Evolutionary conservation across 805 yeast species (phyloP).

Genomic region (Zygoascus biomembranicola): DNA sequence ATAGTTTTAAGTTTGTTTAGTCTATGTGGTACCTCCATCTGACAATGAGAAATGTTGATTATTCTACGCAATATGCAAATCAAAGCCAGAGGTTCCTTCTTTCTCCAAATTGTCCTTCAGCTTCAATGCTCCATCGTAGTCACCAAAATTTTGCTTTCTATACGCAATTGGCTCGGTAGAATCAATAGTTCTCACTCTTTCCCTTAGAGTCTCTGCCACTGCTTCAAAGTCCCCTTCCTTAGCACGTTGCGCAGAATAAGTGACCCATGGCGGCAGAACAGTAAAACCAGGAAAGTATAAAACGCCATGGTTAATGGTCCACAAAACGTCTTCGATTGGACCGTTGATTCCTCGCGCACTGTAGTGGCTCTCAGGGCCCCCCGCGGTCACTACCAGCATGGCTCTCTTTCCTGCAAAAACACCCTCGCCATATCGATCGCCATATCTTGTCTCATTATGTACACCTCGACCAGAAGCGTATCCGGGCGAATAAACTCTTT

Average conservation of each 20-base stretch:
- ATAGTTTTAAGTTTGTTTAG: no score
- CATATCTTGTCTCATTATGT: background rate
- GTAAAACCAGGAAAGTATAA: background rate
- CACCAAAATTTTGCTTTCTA: background rate
- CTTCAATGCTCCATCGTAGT: background rate
- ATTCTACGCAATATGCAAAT: background rate
- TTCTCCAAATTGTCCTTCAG: background rate
- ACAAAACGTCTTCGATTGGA: background rate
- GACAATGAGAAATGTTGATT: no score
- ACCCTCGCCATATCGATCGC: constrained; percentile 1
- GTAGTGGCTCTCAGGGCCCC: background rate
- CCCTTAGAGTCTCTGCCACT: background rate
- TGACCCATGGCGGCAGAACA: constrained; percentile 1
- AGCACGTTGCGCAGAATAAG: background rate
- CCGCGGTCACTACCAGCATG: background rate
- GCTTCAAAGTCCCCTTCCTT: background rate
- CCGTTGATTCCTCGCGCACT: background rate
- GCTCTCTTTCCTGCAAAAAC: background rate
- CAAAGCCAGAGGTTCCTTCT: background rate
- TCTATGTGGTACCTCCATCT: no score
- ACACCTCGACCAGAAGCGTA: background rate
- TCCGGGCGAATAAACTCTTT: background rate
- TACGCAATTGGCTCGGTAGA: background rate
- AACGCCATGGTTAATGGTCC: background rate
- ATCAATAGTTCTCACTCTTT: background rate